Percentiles rank a stretch among this genome's conserved stretches.
These are phyloP conservation scores for Margaritispora aquatica DNA, from an alignment of 495 filamentous ascomycete genomes.

Conservation along the genomic window DNA sequence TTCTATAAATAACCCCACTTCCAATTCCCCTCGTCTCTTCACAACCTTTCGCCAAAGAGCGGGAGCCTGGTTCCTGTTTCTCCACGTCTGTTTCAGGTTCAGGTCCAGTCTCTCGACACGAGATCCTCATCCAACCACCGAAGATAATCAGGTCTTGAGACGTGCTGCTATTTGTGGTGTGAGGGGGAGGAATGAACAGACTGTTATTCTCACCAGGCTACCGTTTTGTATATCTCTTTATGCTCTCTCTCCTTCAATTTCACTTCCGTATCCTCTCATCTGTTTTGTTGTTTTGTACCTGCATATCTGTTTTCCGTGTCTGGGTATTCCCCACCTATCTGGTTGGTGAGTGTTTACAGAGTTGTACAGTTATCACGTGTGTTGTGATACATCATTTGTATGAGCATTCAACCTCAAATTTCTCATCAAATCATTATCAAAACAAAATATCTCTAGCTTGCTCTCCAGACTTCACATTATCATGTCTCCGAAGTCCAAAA, in stretches of 20 bases:
- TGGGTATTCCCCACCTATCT: neutral
- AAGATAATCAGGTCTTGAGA: too few species aligned
- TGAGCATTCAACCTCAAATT: neutral
- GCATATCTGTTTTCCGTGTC: too few species aligned
- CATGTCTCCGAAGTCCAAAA: neutral
- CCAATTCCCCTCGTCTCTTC: neutral
- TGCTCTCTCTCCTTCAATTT: neutral
- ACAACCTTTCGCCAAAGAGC: neutral
- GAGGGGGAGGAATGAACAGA: neutral
- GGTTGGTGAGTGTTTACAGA: neutral
- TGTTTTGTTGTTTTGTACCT: neutral
- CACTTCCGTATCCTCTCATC: neutral
- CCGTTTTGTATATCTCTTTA: conserved; percentile 1
- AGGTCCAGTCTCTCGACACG: too few species aligned
- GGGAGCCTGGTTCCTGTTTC: neutral
- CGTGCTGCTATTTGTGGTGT: neutral
- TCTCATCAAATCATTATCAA: too few species aligned
- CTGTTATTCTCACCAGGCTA: neutral
- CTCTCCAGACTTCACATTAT: too few species aligned
- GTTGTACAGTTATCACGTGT: neutral
- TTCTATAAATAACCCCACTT: neutral
- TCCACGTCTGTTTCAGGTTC: conserved; percentile 1
- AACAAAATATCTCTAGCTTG: too few species aligned
- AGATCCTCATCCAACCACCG: too few species aligned
- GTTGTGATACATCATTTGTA: neutral